phyloP scores from a whole-genome alignment of 2,329 filamentous ascomycete species.

The Chrysoporthe puriensis region DNA sequence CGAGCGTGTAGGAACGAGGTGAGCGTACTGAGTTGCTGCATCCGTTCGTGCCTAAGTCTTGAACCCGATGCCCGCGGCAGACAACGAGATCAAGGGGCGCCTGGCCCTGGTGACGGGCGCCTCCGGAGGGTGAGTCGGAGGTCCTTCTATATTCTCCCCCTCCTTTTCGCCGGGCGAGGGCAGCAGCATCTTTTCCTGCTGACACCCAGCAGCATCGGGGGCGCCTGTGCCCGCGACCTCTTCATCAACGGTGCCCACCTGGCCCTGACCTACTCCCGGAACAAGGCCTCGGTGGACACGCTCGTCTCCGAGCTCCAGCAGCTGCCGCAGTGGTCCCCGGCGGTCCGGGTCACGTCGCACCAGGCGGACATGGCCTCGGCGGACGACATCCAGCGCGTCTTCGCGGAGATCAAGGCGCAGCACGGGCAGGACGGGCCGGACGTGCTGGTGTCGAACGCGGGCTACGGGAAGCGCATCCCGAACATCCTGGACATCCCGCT shows the following conservation, averaged over 20 bases:
- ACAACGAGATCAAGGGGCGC: conserved; percentile 55
- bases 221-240: conserved; percentile 60
- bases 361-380: conserved; percentile 60
- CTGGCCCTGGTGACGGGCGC: conserved; percentile 64
- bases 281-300: conserved; percentile 48
- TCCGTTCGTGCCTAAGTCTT: not conserved
- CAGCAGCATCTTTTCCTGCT: conserved; percentile 13
- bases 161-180: not conserved
- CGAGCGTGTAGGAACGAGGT: not conserved
- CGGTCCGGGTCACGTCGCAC: conserved; percentile 53
- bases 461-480: conserved; percentile 64
- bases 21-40: not conserved
- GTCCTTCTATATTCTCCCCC: not conserved
- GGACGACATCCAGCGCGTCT: conserved; percentile 57
- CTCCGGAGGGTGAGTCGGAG: conserved; percentile 57
- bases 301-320: conserved; percentile 48
- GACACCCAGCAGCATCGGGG: conserved; percentile 55
- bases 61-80: conserved; percentile 28
- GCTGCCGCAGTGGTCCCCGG: conserved; percentile 38
- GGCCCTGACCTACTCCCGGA: conserved; percentile 62
- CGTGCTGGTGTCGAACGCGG: conserved; percentile 69
- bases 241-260: conserved; percentile 55
- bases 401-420: conserved; percentile 54
- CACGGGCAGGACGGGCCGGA: conserved; percentile 59
- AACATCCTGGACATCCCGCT: conserved; percentile 61